Percentiles rank a stretch among this genome's conserved stretches.
These are phyloP conservation scores for Euphorbia tirucalli DNA, from an alignment of 345 rosid species.

Conservation along the genomic window DNA sequence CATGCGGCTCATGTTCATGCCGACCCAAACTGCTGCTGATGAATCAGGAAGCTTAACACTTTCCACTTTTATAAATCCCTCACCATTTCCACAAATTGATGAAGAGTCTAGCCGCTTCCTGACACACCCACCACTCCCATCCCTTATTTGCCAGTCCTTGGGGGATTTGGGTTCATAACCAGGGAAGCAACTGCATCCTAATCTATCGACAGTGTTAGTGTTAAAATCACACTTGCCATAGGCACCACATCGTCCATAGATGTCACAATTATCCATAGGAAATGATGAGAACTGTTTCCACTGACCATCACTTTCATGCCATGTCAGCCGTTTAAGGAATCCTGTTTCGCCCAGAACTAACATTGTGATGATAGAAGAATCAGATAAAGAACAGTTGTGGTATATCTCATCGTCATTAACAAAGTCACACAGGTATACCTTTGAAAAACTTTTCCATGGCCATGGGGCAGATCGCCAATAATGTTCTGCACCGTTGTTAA, in stretches of 20 bases:
- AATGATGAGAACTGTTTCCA: background rate
- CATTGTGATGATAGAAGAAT: background rate
- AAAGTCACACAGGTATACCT: background rate
- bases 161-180: background rate
- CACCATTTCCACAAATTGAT: background rate
- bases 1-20: too few species aligned
- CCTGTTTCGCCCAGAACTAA: background rate
- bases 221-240: background rate
- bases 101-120: background rate
- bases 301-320: background rate
- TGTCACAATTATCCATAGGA: background rate
- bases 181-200: background rate
- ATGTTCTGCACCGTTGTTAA: background rate
- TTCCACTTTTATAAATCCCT: background rate
- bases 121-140: background rate
- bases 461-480: slow-evolving; percentile 12
- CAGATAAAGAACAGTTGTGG: background rate
- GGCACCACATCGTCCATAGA: background rate
- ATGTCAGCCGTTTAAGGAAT: background rate
- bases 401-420: background rate
- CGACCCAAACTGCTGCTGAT: slow-evolving; percentile 8
- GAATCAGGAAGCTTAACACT: background rate
- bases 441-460: slow-evolving; percentile 1
- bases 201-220: background rate
- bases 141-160: background rate